A percentile compares a stretch with the other conserved stretches of the same genome.
Evolutionary conservation across 305 asterid species (phyloP).

Genomic region (Striga hermonthica): DNA sequence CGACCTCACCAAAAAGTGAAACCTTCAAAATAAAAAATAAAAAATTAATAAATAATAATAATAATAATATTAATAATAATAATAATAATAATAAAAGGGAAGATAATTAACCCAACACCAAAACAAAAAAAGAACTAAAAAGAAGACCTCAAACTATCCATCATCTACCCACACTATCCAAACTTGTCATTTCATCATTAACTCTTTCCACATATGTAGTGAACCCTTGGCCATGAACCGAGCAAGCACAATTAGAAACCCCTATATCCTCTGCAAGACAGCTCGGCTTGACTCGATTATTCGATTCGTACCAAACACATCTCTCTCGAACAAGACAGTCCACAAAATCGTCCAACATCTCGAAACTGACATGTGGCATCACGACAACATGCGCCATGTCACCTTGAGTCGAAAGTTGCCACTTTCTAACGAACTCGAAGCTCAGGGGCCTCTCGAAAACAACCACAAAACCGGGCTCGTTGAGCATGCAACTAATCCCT

Average conservation of each 20-base stretch:
- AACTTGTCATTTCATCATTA: too few relatives aligned
- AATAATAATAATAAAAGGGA: too few relatives aligned
- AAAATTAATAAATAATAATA: too few relatives aligned
- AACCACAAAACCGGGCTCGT: constrained; percentile 82
- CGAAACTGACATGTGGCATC: constrained; percentile 54
- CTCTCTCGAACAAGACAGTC: constrained; percentile 55
- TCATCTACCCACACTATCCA: too few relatives aligned
- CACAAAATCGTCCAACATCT: constrained; percentile 72
- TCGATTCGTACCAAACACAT: constrained; percentile 57
- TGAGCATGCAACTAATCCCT: constrained; percentile 82
- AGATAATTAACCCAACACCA: too few relatives aligned
- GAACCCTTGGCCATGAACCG: too few relatives aligned
- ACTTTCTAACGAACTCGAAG: constrained; percentile 74
- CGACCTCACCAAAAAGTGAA: too few relatives aligned
- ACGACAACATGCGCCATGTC: constrained; percentile 86
- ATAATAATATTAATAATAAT: too few relatives aligned
- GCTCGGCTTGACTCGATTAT: constrained; percentile 44
- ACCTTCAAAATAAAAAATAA: too few relatives aligned
- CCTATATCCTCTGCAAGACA: constrained; percentile 79
- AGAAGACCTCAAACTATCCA: too few relatives aligned
- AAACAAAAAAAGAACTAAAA: too few relatives aligned
- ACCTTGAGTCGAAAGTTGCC: constrained; percentile 93
- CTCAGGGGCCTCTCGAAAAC: constrained; percentile 82
- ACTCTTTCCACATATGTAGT: too few relatives aligned
- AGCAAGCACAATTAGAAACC: constrained; percentile 53